Evolutionary conservation across 2,329 filamentous ascomycete species (phyloP), one percentile per base, ranked within the genome.

Genomic region (Neonectria neomacrospora): DNA sequence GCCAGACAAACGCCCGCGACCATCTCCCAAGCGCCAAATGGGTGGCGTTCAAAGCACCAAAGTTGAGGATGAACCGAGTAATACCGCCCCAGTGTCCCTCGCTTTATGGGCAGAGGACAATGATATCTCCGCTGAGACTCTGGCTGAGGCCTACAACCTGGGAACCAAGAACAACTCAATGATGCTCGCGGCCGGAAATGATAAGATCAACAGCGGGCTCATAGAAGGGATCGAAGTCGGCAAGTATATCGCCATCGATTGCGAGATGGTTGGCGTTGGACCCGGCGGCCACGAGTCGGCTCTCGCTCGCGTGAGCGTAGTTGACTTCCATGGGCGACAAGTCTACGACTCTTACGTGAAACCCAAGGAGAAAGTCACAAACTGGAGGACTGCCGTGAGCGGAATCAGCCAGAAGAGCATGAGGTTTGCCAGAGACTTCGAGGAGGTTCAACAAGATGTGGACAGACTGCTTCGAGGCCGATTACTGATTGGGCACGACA

Each of bases 201-300:
- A 85, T 53, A 84, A 83, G 47, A 80, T 90, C 65, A 92, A 93
- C 73, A 85, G 87, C 47, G 91, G 91, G 1, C 80, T 88, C 3
- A 85, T 86, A 2, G 77, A 81, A 23, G 87, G 85, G 6, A 80
- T 91, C 37, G 87, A 93, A 56, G 81, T 94, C 20, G 96, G 95
- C 54, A 97, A 96, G 83, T 99, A 97, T 77, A 81, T 99, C 44
- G 91, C 92, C 20, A 88, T 99, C 50, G 96, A 99, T 81, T 99
- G 96, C 78, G 96, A 99, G 80, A 99, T 99, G 96, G 96, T 99
- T 26, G 96, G 95, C 51, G 88, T 96, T 12, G 92, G 91, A 0
- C 86, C 87, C 1, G 88, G 88, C 54, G 86, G 88, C 22, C 84
- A 90, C 67, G 86, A 89, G 74, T 94, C 93, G 37, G 89, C 89